These are phyloP conservation scores for Chloris gayana DNA, from an alignment of 176 grass and related monocot genomes.

Conservation along the genomic window DNA sequence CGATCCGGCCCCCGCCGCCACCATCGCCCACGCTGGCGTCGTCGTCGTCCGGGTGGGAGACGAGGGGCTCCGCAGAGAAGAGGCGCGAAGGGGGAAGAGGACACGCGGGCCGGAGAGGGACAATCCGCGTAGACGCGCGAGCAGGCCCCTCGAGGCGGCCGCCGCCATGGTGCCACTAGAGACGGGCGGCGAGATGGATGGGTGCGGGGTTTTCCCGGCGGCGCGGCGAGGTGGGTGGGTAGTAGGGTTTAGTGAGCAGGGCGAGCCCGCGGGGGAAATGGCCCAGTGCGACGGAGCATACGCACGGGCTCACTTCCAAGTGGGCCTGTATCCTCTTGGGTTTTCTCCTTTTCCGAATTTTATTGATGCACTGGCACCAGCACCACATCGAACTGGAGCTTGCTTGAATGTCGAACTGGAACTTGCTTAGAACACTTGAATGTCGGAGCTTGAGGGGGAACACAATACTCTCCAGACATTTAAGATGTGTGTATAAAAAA, in stretches of 20 bases:
- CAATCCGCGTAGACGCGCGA: conserved; percentile 57
- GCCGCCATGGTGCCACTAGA: conserved; percentile 62
- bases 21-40: conserved; percentile 21
- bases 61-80: conserved; percentile 65
- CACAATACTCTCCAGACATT: neutral
- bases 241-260: conserved; percentile 45
- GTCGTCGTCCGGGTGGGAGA: conserved; percentile 45
- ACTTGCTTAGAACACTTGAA: too few relatives aligned
- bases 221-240: conserved; percentile 27
- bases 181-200: conserved; percentile 30
- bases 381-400: too few relatives aligned
- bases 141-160: conserved; percentile 82
- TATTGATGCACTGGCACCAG: neutral
- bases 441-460: too few relatives aligned
- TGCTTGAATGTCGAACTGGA: neutral
- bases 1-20: conserved; percentile 52
- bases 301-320: conserved; percentile 6
- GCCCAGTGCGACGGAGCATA: conserved; percentile 19
- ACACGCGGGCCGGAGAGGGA: conserved; percentile 27
- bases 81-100: conserved; percentile 33
- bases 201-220: conserved; percentile 45
- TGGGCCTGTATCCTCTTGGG: neutral
- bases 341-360: neutral
- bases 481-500: neutral
- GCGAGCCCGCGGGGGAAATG: conserved; percentile 18